phyloP scores from a whole-genome alignment of 2,329 filamentous ascomycete genomes.

The Zymoseptoria brevis region DNA sequence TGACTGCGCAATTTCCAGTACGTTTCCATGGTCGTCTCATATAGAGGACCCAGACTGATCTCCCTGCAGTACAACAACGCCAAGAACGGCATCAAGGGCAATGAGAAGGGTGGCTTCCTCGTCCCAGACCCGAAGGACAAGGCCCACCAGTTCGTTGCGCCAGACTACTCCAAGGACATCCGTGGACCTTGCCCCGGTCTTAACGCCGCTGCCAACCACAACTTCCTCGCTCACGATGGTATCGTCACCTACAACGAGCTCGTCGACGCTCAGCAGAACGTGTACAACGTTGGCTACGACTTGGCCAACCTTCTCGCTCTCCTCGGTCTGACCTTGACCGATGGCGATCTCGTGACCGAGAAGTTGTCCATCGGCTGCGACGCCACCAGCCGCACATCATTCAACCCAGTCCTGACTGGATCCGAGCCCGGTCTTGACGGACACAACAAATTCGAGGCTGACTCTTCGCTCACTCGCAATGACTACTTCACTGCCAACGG shows the following conservation, averaged over 20 bases:
- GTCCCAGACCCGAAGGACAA: slow-evolving; percentile 38
- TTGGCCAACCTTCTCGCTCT: slow-evolving; percentile 34
- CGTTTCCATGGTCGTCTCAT: neutral
- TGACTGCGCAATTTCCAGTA: slow-evolving; percentile 29
- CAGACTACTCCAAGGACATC: slow-evolving; percentile 31
- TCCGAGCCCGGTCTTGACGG: slow-evolving; percentile 36
- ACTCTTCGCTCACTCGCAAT: slow-evolving; percentile 36
- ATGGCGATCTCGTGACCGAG: slow-evolving; percentile 36
- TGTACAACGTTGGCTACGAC: slow-evolving; percentile 40
- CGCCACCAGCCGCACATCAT: slow-evolving; percentile 36
- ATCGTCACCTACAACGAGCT: slow-evolving; percentile 37
- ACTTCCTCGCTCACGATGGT: slow-evolving; percentile 38
- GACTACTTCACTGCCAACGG: slow-evolving; percentile 33
- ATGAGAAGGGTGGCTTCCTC: slow-evolving; percentile 35
- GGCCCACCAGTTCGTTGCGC: slow-evolving; percentile 32
- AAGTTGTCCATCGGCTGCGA: slow-evolving; percentile 42
- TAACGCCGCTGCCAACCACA: slow-evolving; percentile 38
- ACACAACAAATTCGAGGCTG: slow-evolving; percentile 38
- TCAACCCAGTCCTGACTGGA: slow-evolving; percentile 29
- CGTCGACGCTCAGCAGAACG: slow-evolving; percentile 40
- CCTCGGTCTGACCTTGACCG: slow-evolving; percentile 33
- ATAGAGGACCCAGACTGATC: neutral
- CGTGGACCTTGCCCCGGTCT: slow-evolving; percentile 37
- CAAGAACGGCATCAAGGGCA: slow-evolving; percentile 36
- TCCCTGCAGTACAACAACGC: slow-evolving; percentile 33